Conservation (phyloP, 192 early-diverging fungal species). For the Coemansia sp. region DNA sequence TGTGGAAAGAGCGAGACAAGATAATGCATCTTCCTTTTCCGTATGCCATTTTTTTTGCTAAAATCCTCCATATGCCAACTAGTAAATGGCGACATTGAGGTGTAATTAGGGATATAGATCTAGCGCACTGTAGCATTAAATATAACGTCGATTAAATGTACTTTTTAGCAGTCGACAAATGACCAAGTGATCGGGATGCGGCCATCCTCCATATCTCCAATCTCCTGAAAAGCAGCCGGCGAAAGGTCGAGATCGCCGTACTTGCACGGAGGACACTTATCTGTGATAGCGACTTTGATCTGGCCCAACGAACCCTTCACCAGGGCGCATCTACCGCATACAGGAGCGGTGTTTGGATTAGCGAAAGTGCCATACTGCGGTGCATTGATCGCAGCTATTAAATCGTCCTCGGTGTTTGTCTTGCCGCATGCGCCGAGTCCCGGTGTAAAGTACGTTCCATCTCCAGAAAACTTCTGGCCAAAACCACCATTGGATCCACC, state of each 20-base stretch:
- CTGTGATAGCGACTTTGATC: conserved; percentile 56
- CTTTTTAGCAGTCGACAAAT: conserved; percentile 41
- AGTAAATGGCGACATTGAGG: too few species aligned
- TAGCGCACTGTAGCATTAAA: neutral
- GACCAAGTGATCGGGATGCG: conserved; percentile 59
- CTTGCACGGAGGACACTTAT: conserved; percentile 59
- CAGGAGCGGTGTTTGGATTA: conserved; percentile 54
- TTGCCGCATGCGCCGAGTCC: conserved; percentile 63
- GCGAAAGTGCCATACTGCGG: conserved; percentile 57
- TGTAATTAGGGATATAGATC: neutral
- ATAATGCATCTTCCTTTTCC: too few species aligned
- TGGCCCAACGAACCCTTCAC: conserved; percentile 54
- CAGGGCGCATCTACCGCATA: conserved; percentile 59
- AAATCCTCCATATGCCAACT: too few species aligned
- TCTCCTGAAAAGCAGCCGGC: conserved; percentile 57
- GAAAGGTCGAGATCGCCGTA: conserved; percentile 60
- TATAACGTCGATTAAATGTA: neutral
- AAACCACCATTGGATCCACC: neutral
- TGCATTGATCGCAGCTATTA: conserved; percentile 63
- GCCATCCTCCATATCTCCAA: conserved; percentile 56
- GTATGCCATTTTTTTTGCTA: too few species aligned
- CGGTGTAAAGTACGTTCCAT: conserved; percentile 61
- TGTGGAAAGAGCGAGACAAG: too few species aligned
- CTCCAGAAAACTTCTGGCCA: conserved; percentile 48
- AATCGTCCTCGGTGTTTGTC: conserved; percentile 49